Base-by-base conservation (phyloP, 139 green algal species). In the Picocystis salinarum region DNA sequence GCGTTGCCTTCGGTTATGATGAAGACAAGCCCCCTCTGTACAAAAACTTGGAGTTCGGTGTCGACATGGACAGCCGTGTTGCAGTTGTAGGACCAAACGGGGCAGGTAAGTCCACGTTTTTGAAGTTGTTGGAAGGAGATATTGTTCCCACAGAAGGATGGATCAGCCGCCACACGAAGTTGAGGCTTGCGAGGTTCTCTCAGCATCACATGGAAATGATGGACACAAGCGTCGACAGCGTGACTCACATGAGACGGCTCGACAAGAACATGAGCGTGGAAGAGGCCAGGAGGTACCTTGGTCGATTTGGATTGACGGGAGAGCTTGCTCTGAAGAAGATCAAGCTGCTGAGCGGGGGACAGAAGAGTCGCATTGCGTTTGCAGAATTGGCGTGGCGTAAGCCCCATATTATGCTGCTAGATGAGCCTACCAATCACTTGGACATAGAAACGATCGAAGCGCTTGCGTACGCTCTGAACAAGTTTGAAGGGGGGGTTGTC, bases 191-290 rank as follows among this genome's bases (percentile, higher is more conserved):
- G 11, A 71, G 60, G 20, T 97, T 96, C 67, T 80, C 55, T 30
- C 86, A 97, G 71, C 86, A 97, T 56, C 82, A 93, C 58, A 72
- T 96, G 48, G 86, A 96, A 37, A 77, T 77, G 3, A 65, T 96
- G 53, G 81, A 96, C 66, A 62, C 94, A 52, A 71, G 62, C 17
- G 18, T 34, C 6, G 45, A 66, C 9, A 28, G 42, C 15, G 42
- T 70, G 24, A 39, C 18, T 10, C 55, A 70, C 53, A 61, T 73
- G 62, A 41, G 40, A 40, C 28, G 31, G 40, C 22, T 39, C 29
- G 50, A 26, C n/a, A n/a, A 66, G 34, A 59, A 68, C 11, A 56
- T 71, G 40, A 46, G 60, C 26, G 29, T 74, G 24, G 65, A 71
- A 37, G 34, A 49, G 23, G 65, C 71, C 23, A 40, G 71, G 11